Evolutionary conservation across 805 yeast species (phyloP), one percentile per base, ranked within the genome.

Genomic region (Saturnispora sanitii): DNA sequence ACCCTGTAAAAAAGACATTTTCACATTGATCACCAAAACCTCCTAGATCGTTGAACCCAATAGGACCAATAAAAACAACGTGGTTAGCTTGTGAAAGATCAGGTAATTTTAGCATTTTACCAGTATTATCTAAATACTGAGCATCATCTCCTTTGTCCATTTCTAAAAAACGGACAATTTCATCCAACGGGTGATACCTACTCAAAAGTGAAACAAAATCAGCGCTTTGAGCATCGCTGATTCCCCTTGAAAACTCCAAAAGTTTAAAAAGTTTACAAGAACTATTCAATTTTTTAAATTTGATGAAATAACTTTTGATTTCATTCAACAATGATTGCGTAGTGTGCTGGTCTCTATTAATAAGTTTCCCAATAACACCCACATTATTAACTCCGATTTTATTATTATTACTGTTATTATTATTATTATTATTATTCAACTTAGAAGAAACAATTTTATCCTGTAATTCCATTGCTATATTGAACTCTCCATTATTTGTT

Each of bases 1-100:
- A n/a, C n/a, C n/a, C n/a, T n/a, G n/a, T n/a, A n/a, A n/a, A n/a
- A n/a, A n/a, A n/a, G n/a, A n/a, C n/a, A n/a, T n/a, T n/a, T n/a
- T n/a, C n/a, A n/a, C 29, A 17, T 13, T 13, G 25, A 21, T 12
- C 20, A 12, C 13, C 13, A 13, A 19, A 15, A 11, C 4, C 26
- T n/a, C 19, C 13, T 16, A 35, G 12, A 12, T 35, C 38, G 4
- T 15, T 23, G 9, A 25, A 25, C 11, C 31, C 26, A 4, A 35
- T 27, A 26, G 38, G 38, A 17, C 38, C 38, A 15, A 35, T 15
- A 13, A 35, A 26, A 9, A 26, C 38, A n/a, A 35, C 21, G 8
- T 35, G 38, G 15, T 31, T 35, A 13, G 31, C 16, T 23, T 18
- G 9, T 12, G 38, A 18, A 6, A n/a, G n/a, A n/a, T n/a, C n/a